Base-by-base conservation (phyloP, 495 filamentous ascomycete genomes). In the Podospora fimiseda region DNA sequence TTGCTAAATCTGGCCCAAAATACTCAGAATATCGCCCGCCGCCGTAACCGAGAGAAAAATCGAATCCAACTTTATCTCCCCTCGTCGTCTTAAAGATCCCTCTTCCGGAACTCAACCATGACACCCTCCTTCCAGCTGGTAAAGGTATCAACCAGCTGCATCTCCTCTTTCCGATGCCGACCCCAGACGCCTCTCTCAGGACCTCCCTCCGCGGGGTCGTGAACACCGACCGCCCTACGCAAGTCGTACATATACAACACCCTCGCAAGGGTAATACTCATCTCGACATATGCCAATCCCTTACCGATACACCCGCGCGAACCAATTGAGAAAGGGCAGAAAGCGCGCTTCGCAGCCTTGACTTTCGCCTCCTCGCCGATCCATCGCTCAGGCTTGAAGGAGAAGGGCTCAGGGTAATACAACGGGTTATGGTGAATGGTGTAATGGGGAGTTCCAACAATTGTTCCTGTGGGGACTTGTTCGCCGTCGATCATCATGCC, bases 301-400 rank as follows among this genome's bases (percentile, higher is more conserved):
- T 81, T 82, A 1, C 81, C 83, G 19, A 85, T 76, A 52, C 83
- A 86, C 2, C 70, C 71, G 14, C 81, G 62, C 0, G 77, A 73
- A 0, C 83, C 82, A 39, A 81, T 60, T 2, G 70, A 75, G 57
- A 85, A 86, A 1, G 84, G 76, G 43, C 67, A 73, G 60, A 81
- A 85, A 2, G 79, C 80, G 30, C 71, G 72, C 57, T 70, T 72
- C 2, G 76, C 75, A 16, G 70, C 24, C 1, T 60, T 61, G 0
- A 78, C 68, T 16, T 70, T 64, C 1, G 67, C 61, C 42, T 71
- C 70, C 11, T 27, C 56, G 18, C 53, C 61, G 1, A 83, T 56
- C 81, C 81, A 86, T 14, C 81, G 73, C 64, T 82, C 74, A 0
- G 82, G 81, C 3, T 58, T 51, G 51, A 70, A 84, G 0, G 56